phyloP scores from a whole-genome alignment of 768 basidiomycete genomes.

The Holtermannia corniformis region DNA sequence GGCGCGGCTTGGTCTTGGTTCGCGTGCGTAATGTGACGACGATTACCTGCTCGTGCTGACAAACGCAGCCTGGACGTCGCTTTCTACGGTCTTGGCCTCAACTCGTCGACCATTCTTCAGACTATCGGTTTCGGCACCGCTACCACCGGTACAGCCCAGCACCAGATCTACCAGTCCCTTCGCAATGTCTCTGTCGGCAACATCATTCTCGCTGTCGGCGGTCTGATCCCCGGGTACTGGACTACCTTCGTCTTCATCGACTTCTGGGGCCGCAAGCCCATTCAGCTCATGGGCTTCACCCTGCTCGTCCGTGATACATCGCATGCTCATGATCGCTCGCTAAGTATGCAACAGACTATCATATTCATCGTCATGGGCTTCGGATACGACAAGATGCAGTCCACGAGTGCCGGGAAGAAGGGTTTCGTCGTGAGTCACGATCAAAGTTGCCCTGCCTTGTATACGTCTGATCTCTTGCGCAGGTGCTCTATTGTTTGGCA shows the following conservation, averaged over 20 bases:
- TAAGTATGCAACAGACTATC: conserved; percentile 1
- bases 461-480: background rate
- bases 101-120: conserved; percentile 63
- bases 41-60: background rate
- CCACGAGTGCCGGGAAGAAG: conserved; percentile 29
- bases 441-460: background rate
- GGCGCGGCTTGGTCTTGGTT: conserved; percentile 81
- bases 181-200: conserved; percentile 41
- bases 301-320: conserved; percentile 32
- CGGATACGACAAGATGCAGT: conserved; percentile 38
- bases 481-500: conserved; percentile 41
- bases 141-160: conserved; percentile 22
- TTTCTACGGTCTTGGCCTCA: conserved; percentile 81
- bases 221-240: conserved; percentile 43
- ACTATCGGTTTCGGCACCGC: conserved; percentile 61
- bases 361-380: conserved; percentile 36
- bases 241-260: conserved; percentile 38
- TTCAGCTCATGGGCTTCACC: conserved; percentile 41
- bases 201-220: conserved; percentile 41
- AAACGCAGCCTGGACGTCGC: conserved; percentile 47
- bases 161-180: conserved; percentile 32
- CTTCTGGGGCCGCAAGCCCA: conserved; percentile 41
- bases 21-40: conserved; percentile 51
- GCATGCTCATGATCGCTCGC: background rate
- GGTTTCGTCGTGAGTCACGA: conserved; percentile 19